phyloP scores from a whole-genome alignment of 495 filamentous ascomycete genomes.

The Penicillium psychrofluorescens region DNA sequence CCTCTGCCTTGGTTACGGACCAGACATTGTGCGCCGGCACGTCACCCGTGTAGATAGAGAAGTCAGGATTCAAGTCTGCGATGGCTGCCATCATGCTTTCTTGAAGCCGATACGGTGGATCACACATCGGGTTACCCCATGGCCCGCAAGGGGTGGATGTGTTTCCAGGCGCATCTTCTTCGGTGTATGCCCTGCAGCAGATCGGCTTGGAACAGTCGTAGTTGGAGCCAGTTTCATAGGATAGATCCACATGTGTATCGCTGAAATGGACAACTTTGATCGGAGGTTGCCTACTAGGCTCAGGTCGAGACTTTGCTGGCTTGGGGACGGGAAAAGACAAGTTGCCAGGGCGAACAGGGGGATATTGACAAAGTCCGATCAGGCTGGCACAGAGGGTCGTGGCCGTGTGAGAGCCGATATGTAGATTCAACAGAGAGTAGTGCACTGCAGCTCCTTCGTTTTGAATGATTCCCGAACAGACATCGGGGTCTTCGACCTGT shows the following conservation, averaged over 20 bases:
- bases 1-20: slow-evolving; percentile 25
- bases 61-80: slow-evolving; percentile 13
- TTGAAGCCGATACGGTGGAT: slow-evolving; percentile 42
- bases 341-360: slow-evolving; percentile 30
- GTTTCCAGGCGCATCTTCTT: slow-evolving; percentile 33
- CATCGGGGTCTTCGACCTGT: slow-evolving; percentile 39
- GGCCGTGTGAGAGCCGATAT: slow-evolving; percentile 38
- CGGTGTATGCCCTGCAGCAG: slow-evolving; percentile 44
- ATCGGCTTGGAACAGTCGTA: slow-evolving; percentile 48
- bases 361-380: slow-evolving; percentile 43
- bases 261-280: slow-evolving; percentile 48
- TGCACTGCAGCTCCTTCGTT: slow-evolving; percentile 44
- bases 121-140: slow-evolving; percentile 44
- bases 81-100: slow-evolving; percentile 47
- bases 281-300: slow-evolving; percentile 36
- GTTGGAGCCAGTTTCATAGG: slow-evolving; percentile 42
- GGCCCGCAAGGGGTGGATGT: slow-evolving; percentile 37
- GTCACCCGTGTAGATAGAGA: slow-evolving; percentile 27
- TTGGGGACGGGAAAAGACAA: slow-evolving; percentile 40
- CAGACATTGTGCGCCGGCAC: slow-evolving; percentile 24
- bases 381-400: slow-evolving; percentile 41
- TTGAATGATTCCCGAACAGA: slow-evolving; percentile 39
- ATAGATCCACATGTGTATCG: slow-evolving; percentile 48
- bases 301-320: slow-evolving; percentile 28
- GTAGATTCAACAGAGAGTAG: slow-evolving; percentile 35